Base-by-base conservation (phyloP, 108 stramenopile species). In the Skeletonema tropicum region DNA sequence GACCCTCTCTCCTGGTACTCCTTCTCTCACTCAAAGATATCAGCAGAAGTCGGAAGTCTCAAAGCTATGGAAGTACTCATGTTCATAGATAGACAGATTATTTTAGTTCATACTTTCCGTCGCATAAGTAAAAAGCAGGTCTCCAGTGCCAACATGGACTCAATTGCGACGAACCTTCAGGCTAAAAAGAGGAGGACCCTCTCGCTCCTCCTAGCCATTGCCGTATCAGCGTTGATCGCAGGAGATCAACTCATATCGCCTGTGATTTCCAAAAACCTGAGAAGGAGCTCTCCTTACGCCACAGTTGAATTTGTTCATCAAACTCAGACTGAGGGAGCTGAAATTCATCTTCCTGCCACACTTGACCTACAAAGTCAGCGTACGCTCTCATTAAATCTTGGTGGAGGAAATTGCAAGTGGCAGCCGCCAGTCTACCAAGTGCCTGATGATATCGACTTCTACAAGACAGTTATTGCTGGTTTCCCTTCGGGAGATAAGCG, bases 401-500 rank as follows among this genome's bases (percentile, higher is more conserved):
- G 73, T 42, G 57, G 42, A 13, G 68, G 73, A 8, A 36, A 79
- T 7, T 79, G 79, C 59, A 57, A 60, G 38, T 79, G 79, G 80
- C 63, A 69, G 71, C 57, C 71, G 11, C 78, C 79, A 11, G 15
- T 39, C 1, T 31, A 75, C 46, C 30, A 59, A 11, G 66, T 79
- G 10, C 78, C 78, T 2, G 32, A 49, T 2, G 68, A 80, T 25
- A 58, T 76, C 5, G 62, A 78, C 30, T 84, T 76, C 30, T 26
- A 84, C 42, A 84, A 84, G 42, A 84, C 83, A 30, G 11, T 77
- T 0, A 71, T 84, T 29, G 79, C 52, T n/a, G 83, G 83, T 2
- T 84, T 35, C 35, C 83, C 83, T 1, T 71, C 74, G 6, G 83
- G 83, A 17, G 83, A 84, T 42, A 84, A 84, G 39, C 78, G 83